Evolutionary conservation across 441 rosid species (phyloP), one percentile per base, ranked within the genome.

Genomic region (Gossypium davidsonii): DNA sequence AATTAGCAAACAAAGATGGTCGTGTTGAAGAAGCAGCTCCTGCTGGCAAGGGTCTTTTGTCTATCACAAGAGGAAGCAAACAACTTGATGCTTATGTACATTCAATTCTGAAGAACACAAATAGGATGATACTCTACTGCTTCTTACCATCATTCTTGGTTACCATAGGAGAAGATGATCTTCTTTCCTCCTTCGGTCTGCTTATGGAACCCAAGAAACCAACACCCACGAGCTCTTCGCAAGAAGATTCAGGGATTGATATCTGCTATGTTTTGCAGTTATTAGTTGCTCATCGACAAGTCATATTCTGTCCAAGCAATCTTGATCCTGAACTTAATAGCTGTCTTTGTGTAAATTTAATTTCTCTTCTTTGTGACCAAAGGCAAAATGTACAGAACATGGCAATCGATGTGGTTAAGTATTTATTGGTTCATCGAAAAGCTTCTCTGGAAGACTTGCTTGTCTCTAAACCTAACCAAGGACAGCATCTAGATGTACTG

Each of bases 1-100:
- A 91, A 73, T 80, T 97, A 83, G 99, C 97, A 65, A 94, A 97
- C 81, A 94, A 97, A 88, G 92, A 94, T 88, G 98, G 99, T 37
- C 88, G 90, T 63, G 90, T 97, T 83, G 99, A 97, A 86, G 97
- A 85, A 74, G 91, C 90, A 74, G 82, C 90, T 79, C 99, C 97
- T 49, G 78, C 86, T 3, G 98, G 99, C 78, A 97, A 90, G 85
- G 84, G 99, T 79, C 91, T 94, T 71, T 80, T 96, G 65, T 90
- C 98, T 49, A 91, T 94, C 74, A 87, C 86, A 72, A 90, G 99
- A 84, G 90, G 97, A 79, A 89, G 80, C 81, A 85, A 79, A 83
- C 99, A 91, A 79, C 96, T 94, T 79, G 99, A 94, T 83, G 90
- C 93, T 73, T 94, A 90, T 81, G 83, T 94, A 60, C 97, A 90